phyloP scores from a whole-genome alignment of 2,329 filamentous ascomycete genomes.

The Aureobasidium sp. region DNA sequence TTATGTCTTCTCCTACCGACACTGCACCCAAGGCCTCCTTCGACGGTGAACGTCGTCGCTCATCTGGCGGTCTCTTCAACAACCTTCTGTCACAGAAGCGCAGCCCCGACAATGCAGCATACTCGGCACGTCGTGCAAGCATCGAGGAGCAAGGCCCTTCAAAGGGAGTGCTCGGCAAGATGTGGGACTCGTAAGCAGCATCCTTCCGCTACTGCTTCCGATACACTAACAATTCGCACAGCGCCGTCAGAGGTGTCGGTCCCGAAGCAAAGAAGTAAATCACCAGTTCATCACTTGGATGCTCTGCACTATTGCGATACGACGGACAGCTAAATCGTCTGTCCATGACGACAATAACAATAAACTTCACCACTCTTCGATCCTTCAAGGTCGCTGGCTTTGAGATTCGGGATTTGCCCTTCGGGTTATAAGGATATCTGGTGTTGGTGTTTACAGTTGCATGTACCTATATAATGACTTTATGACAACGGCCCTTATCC shows the following conservation, averaged over 20 bases:
- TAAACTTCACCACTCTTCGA: not conserved
- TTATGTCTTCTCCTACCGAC: conserved; percentile 18
- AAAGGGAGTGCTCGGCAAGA: conserved; percentile 18
- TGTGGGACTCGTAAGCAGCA: conserved; percentile 19
- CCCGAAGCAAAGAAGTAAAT: conserved; percentile 7
- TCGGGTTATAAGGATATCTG: not conserved
- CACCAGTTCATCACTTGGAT: not conserved
- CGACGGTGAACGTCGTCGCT: conserved; percentile 16
- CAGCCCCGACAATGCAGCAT: conserved; percentile 18
- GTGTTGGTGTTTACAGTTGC: not conserved
- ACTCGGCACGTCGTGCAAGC: conserved; percentile 18
- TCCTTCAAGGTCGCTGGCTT: not conserved
- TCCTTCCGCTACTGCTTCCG: not conserved
- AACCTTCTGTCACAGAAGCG: conserved; percentile 20
- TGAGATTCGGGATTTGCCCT: not conserved
- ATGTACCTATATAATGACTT: conserved; percentile 7
- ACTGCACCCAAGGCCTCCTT: conserved; percentile 6
- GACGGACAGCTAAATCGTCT: no score
- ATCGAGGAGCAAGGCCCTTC: conserved; percentile 18
- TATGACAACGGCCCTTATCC: no score
- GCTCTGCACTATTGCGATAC: not conserved
- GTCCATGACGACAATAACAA: not conserved
- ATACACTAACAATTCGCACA: not conserved
- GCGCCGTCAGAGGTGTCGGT: conserved; percentile 7
- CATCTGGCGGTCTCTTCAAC: conserved; percentile 18